phyloP scores from a whole-genome alignment of 306 rosid species.

The Aeschynomene evenia region DNA sequence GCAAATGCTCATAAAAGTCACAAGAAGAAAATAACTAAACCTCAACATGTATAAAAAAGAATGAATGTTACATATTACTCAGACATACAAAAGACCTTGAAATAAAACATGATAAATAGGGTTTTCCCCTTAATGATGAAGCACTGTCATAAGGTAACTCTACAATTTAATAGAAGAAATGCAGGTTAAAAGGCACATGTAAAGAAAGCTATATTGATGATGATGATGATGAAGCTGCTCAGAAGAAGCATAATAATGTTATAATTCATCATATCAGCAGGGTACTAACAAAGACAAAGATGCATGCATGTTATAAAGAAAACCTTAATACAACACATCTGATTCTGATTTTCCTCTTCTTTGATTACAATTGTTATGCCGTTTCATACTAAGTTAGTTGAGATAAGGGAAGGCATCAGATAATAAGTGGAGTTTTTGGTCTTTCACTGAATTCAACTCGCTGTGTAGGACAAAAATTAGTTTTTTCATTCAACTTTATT shows the following conservation, averaged over 20 bases:
- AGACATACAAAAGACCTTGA: not conserved
- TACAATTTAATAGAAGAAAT: too few relatives aligned
- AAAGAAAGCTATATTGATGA: too few relatives aligned
- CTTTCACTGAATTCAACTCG: not conserved
- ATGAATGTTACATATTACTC: not conserved
- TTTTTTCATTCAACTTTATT: not conserved
- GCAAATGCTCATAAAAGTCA: not conserved
- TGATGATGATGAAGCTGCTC: conserved; percentile 27
- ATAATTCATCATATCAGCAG: conserved; percentile 49
- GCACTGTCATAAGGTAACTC: too few relatives aligned
- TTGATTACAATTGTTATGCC: not conserved
- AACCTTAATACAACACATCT: not conserved
- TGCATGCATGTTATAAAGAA: not conserved
- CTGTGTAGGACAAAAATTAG: not conserved
- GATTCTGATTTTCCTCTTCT: not conserved
- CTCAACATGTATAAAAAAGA: not conserved
- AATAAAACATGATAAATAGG: not conserved
- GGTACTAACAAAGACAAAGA: not conserved
- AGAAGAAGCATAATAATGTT: conserved; percentile 35
- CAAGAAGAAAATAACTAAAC: not conserved
- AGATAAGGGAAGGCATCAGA: not conserved
- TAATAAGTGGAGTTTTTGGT: not conserved
- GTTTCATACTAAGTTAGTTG: not conserved
- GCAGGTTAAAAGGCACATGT: not conserved
- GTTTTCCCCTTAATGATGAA: too few relatives aligned